Base-by-base conservation (phyloP, 2,329 filamentous ascomycete genomes). In the Lithohypha guttulata region DNA sequence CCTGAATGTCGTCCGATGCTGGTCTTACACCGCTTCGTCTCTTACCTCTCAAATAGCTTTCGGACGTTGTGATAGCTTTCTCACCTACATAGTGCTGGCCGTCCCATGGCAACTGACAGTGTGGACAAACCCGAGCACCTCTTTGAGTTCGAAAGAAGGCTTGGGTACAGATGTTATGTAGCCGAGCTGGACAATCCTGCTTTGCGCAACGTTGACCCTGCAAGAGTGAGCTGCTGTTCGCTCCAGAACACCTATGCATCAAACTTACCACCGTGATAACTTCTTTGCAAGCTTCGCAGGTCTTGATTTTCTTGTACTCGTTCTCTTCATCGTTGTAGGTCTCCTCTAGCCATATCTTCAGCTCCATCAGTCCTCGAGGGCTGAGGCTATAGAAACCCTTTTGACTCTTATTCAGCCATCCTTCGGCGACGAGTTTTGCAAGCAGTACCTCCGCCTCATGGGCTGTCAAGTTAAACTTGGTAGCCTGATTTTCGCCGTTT, bases 251-350 rank as follows among this genome's bases (percentile, higher is more conserved):
- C 8, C 21, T 19, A 33, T 8, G 22, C 13, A 28, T 4, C 6
- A 35, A 22, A 58, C 62, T 48, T 54, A 71, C 72, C 47, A 81
- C 65, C 1, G 89, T 98, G 27, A 96, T 75, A 45, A 96, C 81
- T 48, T 94, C 86, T 58, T 77, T 82, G 60, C 91, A 98, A 0
- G 84, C 86, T 54, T 81, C 75, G 57, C 91, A 98, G 46, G 79
- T 76, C 62, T 91, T 93, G 57, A 98, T 82, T 46, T 77, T 76
- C 55, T 84, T 73, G 68, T 73, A 77, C 1, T 64, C 61, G 0
- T 63, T 56, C 22, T 75, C 75, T n/a, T 66, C 63, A 7, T 75
- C 75, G 55, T 98, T 96, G 60, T 94, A 98, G 19, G 81, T 84
- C 38, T 84, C 82, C n/a, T 84, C 64, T 34, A 98, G 70, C 79